Evolutionary conservation across 768 basidiomycete genomes (phyloP), one percentile per base, ranked within the genome.

Genomic region (Hortiboletus campestris): DNA sequence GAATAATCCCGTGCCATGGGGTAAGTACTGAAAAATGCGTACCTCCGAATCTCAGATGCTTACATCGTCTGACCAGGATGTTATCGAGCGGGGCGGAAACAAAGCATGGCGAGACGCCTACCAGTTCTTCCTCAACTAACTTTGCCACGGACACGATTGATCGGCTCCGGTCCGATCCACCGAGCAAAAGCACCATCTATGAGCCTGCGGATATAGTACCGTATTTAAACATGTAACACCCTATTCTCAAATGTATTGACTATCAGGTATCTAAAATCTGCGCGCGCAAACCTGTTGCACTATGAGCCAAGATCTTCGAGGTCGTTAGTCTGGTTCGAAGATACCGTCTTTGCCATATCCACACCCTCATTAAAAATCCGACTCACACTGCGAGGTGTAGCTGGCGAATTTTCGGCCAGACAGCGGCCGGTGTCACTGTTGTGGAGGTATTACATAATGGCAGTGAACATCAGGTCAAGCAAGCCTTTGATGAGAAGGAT

Each of bases 1-100:
- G 84, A 42, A 85, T 89, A 59, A 89, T 89, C 42, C 86, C 86
- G 54, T 90, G 88, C 59, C 88, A 90, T 67, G 81, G 79, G 28
- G 80, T 80, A 51, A 56, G 76, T 61, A 25, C 39, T 50, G 13
- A 38, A 19, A n/a, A 35, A 28, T 20, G 16, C 8, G 8, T 13
- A 51, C 38, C 14, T 42, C 63, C n/a, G 14, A 32, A 17, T 42
- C 45, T 16, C 43, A 10, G 25, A 34, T 43, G 34, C 45, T 68
- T 13, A 61, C 17, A 35, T 12, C 35, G 25, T 36, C 28, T 25
- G 10, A 28, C 11, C 43, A 78, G 75, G 84, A 86, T 57, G 83
- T 88, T 28, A 84, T 89, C 50, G 86, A 88, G 67, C 76, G 71
- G 0, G 76, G 76, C 8, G 87, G 77, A 4, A 83, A 84, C 63